Conservation (phyloP, 1,139 yeast species). For the Eremothecium cymbalariae region DNA sequence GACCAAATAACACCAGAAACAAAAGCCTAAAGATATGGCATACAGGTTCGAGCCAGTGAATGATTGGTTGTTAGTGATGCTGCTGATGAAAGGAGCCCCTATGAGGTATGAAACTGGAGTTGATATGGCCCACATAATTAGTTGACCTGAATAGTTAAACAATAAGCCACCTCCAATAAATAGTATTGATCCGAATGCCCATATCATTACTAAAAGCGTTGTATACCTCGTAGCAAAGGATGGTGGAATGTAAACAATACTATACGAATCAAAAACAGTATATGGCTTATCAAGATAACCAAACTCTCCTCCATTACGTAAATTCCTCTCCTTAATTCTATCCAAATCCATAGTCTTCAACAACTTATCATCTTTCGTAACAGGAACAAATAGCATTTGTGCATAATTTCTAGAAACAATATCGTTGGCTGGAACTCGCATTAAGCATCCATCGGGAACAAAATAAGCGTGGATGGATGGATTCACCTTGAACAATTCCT, state of each 20-base stretch:
- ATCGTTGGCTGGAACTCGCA: slow-evolving; percentile 83
- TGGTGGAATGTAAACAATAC: slow-evolving; percentile 84
- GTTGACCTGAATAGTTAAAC: slow-evolving; percentile 39
- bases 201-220: slow-evolving; percentile 48
- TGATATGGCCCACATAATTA: slow-evolving; percentile 1
- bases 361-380: slow-evolving; percentile 68
- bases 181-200: slow-evolving; percentile 60
- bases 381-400: slow-evolving; percentile 66
- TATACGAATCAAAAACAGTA: slow-evolving; percentile 49
- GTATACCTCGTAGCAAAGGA: slow-evolving; percentile 54
- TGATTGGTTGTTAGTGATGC: background rate
- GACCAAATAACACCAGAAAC: too few relatives aligned
- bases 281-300: slow-evolving; percentile 48
- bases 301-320: slow-evolving; percentile 36
- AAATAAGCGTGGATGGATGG: slow-evolving; percentile 43
- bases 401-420: slow-evolving; percentile 58
- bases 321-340: slow-evolving; percentile 30
- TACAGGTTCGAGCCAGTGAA: slow-evolving; percentile 2
- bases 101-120: background rate
- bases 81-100: background rate
- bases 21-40: slow-evolving; percentile 5
- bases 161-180: slow-evolving; percentile 33
- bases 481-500: slow-evolving; percentile 37
- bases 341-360: slow-evolving; percentile 39
- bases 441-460: slow-evolving; percentile 69